phyloP scores from a whole-genome alignment of 2,329 filamentous ascomycete genomes.

The Alternaria metachromatica region DNA sequence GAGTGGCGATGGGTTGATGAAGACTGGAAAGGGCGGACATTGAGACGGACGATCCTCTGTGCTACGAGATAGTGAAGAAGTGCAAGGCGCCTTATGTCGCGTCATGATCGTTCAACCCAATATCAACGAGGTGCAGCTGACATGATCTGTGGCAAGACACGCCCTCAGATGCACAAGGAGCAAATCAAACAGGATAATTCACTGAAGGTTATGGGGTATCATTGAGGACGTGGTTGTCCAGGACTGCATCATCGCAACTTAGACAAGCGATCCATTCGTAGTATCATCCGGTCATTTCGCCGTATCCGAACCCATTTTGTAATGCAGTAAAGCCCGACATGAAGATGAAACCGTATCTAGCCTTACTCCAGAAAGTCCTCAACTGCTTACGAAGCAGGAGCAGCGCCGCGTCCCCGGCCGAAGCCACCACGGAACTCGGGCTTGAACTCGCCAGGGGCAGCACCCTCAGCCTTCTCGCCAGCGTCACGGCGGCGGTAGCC shows the following conservation, averaged over 20 bases:
- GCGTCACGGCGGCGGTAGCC: conserved; percentile 85
- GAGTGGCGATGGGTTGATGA: conserved; percentile 56
- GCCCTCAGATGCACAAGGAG: neutral
- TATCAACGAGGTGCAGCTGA: neutral
- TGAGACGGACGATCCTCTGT: conserved; percentile 10
- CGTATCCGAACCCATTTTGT: conserved; percentile 47
- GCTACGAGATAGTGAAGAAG: neutral
- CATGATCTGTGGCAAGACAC: neutral
- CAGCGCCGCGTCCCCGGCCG: conserved; percentile 48
- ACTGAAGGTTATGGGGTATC: conserved; percentile 47
- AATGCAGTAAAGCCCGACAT: conserved; percentile 38
- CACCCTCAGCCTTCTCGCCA: conserved; percentile 51
- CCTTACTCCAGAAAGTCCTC: conserved; percentile 27
- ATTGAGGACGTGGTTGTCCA: conserved; percentile 42
- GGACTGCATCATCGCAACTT: conserved; percentile 30
- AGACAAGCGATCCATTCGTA: conserved; percentile 44
- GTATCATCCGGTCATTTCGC: conserved; percentile 49
- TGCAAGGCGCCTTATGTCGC: no score
- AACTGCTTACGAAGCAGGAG: conserved; percentile 47
- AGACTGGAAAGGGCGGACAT: conserved; percentile 53
- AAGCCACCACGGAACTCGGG: conserved; percentile 54
- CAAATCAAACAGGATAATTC: conserved; percentile 3
- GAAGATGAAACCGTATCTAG: conserved; percentile 32
- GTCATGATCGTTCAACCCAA: no score
- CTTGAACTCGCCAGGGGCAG: conserved; percentile 53